phyloP scores from a whole-genome alignment of 2,329 filamentous ascomycete species.

The Proliferodiscus dingleyae region DNA sequence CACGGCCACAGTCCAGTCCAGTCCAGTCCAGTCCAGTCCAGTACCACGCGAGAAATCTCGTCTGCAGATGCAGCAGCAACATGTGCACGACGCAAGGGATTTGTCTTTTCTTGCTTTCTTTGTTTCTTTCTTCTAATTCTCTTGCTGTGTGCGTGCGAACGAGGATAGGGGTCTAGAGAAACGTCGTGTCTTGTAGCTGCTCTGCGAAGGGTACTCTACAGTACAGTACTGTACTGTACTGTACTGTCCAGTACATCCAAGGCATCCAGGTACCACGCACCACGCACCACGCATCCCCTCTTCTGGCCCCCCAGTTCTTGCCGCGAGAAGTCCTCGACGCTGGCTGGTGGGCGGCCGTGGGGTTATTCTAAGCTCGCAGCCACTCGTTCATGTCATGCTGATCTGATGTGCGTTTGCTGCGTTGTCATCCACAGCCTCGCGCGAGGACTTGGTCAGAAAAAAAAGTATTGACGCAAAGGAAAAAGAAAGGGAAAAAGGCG shows the following conservation, averaged over 20 bases:
- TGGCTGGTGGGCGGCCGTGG: neutral
- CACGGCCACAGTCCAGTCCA: no score
- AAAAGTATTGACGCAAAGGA: neutral
- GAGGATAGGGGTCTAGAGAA: no score
- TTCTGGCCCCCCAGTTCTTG: neutral
- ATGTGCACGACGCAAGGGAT: no score
- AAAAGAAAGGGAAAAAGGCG: no score
- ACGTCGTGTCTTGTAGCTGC: neutral
- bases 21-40: no score
- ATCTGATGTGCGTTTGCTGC: conserved; percentile 1
- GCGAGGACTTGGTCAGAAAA: neutral
- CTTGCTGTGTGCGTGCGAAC: no score
- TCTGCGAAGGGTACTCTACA: neutral
- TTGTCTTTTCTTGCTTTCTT: no score
- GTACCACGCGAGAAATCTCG: no score
- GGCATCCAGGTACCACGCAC: conserved; percentile 7
- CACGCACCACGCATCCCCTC: no score
- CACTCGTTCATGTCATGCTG: neutral
- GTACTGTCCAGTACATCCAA: neutral
- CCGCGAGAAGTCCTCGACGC: neutral
- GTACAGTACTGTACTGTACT: no score
- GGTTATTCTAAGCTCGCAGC: conserved; percentile 5
- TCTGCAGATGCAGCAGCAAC: no score
- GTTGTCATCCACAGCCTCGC: conserved; percentile 13
- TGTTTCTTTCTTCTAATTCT: no score